Conservation (phyloP, 176 grass and related monocot genomes). For the Melocanna baccifera region DNA sequence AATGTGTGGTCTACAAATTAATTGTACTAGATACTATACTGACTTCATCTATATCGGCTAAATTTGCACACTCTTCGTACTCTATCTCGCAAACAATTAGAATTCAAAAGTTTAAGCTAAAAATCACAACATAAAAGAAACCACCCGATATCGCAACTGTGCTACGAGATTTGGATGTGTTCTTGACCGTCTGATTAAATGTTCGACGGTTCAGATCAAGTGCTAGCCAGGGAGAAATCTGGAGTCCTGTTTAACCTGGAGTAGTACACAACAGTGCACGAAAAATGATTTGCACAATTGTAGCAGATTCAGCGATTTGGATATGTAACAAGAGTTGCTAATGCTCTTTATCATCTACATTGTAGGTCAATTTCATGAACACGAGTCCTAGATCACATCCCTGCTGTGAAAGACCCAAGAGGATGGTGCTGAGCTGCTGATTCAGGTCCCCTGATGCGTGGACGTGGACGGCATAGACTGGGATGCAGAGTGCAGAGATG, state of each 20-base stretch:
- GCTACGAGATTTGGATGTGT: background rate
- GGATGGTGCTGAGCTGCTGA: too few relatives aligned
- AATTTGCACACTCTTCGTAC: rapidly evolving
- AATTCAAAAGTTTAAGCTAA: too few relatives aligned
- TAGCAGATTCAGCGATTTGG: background rate
- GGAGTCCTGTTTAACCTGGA: background rate
- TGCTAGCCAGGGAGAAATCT: background rate
- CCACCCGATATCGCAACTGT: background rate
- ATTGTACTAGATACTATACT: too few relatives aligned
- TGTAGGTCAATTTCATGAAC: background rate
- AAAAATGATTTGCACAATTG: background rate
- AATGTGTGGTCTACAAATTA: too few relatives aligned
- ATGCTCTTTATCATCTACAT: background rate
- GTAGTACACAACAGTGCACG: background rate
- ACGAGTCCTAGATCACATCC: background rate
- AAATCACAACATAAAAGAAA: rapidly evolving
- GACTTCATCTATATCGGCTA: too few relatives aligned
- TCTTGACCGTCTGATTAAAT: background rate
- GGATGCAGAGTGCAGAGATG: background rate
- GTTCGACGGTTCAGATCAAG: background rate
- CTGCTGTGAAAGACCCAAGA: background rate
- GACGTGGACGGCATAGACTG: background rate
- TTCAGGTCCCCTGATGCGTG: background rate
- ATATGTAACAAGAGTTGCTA: background rate
- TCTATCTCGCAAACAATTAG: too few relatives aligned